Evolutionary conservation across 164 flowering plant genomes (phyloP).

Genomic region (Kingdonia uniflora): DNA sequence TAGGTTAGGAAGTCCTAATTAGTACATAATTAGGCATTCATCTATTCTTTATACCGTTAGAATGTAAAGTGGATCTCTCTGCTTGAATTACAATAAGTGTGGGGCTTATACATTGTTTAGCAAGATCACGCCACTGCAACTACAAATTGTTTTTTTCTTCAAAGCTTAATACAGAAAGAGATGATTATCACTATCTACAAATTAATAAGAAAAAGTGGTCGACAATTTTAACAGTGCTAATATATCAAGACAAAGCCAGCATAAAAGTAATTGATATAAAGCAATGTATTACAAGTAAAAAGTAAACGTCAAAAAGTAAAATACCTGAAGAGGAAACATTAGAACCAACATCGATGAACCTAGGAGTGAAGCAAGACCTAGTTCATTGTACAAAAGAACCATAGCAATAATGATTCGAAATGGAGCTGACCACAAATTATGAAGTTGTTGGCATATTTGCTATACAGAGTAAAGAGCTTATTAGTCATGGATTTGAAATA

Average conservation of each 20-base stretch:
- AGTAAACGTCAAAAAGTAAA: neutral
- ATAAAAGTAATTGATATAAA: neutral
- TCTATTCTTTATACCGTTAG: too few species aligned
- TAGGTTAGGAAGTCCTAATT: too few species aligned
- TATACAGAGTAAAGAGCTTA: constrained; percentile 21
- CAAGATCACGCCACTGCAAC: too few species aligned
- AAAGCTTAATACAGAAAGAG: too few species aligned
- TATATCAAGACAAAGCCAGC: neutral
- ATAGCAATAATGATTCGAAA: constrained; percentile 69
- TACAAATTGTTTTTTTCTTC: too few species aligned
- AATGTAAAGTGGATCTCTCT: too few species aligned
- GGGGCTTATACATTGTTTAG: too few species aligned
- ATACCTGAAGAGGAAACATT: constrained; percentile 88
- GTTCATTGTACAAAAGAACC: constrained; percentile 69
- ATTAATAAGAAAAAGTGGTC: too few species aligned
- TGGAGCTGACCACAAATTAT: constrained; percentile 96
- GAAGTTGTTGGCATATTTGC: constrained; percentile 92
- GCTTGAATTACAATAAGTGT: too few species aligned
- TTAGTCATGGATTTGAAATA: neutral
- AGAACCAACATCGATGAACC: constrained; percentile 76
- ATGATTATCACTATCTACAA: too few species aligned
- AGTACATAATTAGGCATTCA: too few species aligned
- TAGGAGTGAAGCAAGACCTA: constrained; percentile 79
- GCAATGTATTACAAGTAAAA: neutral
- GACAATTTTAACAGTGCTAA: too few species aligned